phyloP scores from a whole-genome alignment of 192 early-diverging fungal species.

The Podila verticillata region DNA sequence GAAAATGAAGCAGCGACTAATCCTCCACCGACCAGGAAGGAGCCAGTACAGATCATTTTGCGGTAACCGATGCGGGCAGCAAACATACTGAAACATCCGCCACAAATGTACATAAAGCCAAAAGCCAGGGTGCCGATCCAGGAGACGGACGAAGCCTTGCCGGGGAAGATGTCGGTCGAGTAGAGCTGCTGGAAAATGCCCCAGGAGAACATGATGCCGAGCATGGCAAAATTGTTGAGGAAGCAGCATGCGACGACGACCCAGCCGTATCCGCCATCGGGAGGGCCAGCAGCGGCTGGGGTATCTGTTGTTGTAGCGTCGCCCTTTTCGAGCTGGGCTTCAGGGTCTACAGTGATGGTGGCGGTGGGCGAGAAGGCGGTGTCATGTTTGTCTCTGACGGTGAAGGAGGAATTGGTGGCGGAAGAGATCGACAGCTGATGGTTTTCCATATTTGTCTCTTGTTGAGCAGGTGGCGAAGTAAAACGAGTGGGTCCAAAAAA shows the following conservation, averaged over 20 bases:
- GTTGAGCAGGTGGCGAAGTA: not conserved
- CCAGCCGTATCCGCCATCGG: slow-evolving; percentile 59
- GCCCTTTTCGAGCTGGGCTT: not conserved
- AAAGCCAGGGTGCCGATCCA: slow-evolving; percentile 54
- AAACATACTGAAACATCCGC: slow-evolving; percentile 37
- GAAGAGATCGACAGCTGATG: slow-evolving; percentile 2
- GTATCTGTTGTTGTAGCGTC: not conserved
- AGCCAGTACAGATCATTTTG: slow-evolving; percentile 33
- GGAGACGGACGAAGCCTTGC: slow-evolving; percentile 50
- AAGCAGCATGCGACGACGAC: slow-evolving; percentile 54
- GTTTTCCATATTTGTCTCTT: not conserved
- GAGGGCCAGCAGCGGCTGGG: slow-evolving; percentile 9
- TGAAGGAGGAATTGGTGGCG: not conserved
- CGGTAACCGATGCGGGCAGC: slow-evolving; percentile 42
- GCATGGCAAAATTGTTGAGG: slow-evolving; percentile 50
- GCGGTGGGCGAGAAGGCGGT: not conserved
- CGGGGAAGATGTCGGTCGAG: slow-evolving; percentile 48
- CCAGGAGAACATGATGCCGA: slow-evolving; percentile 60
- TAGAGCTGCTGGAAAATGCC: slow-evolving; percentile 60
- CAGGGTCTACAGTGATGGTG: not conserved
- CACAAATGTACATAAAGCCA: slow-evolving; percentile 41
- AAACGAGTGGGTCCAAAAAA: too few relatives aligned
- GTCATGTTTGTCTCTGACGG: not conserved
- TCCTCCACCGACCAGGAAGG: slow-evolving; percentile 31
- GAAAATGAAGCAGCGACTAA: slow-evolving; percentile 55